These are phyloP conservation scores for Colletotrichum sp. DNA, from an alignment of 2,329 filamentous ascomycete genomes.

Conservation along the genomic window DNA sequence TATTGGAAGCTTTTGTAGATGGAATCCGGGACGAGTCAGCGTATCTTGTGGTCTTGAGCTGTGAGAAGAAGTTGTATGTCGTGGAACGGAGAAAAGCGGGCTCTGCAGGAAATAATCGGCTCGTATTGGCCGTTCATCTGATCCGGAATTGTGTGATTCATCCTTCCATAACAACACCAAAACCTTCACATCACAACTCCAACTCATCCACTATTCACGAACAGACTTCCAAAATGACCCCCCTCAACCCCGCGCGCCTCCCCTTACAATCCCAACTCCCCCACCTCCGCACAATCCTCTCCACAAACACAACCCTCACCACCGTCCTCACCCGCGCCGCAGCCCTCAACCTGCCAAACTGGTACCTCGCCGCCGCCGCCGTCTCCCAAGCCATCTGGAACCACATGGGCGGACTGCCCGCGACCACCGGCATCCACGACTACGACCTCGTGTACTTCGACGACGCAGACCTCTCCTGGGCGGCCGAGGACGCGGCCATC, in stretches of 20 bases:
- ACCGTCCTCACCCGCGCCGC: constrained; percentile 29
- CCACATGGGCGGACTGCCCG: constrained; percentile 28
- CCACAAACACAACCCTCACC: constrained; percentile 31
- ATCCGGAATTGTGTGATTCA: not conserved
- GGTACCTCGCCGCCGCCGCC: constrained; percentile 40
- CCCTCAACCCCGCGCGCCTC: constrained; percentile 22
- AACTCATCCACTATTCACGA: not conserved
- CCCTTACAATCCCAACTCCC: constrained; percentile 29
- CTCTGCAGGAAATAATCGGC: not conserved
- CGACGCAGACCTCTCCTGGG: constrained; percentile 35
- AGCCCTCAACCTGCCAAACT: constrained; percentile 32
- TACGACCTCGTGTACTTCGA: constrained; percentile 43
- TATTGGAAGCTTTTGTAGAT: not conserved
- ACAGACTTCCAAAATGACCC: not conserved
- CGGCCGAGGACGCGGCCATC: constrained; percentile 39
- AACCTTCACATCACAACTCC: not conserved
- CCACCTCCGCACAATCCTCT: constrained; percentile 26
- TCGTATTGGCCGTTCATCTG: not conserved
- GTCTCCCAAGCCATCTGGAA: constrained; percentile 45
- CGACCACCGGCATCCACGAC: constrained; percentile 38
- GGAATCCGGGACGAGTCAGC: not conserved
- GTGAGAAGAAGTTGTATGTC: not conserved
- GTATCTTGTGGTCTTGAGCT: not conserved
- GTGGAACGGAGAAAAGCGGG: not conserved
- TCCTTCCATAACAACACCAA: not conserved